Evolutionary conservation across 2,329 filamentous ascomycete genomes (phyloP).

Genomic region (Calonectria fujianensis): DNA sequence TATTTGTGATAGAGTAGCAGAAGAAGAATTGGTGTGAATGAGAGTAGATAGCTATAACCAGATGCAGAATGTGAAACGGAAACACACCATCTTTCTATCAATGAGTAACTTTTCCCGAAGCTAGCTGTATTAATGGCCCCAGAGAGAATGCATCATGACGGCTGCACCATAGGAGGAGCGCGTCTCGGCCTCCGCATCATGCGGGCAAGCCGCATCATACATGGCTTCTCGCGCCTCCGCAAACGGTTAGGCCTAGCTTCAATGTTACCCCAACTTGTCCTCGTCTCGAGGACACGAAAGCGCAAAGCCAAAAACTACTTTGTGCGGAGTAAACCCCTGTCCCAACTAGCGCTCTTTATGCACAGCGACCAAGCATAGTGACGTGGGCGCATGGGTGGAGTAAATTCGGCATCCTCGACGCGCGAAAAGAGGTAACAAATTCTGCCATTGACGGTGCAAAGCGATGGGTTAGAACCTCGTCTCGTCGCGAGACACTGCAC

Average conservation of each 20-base stretch:
- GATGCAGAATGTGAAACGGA: conserved; percentile 13
- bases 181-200: conserved; percentile 18
- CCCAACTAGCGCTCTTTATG: conserved; percentile 12
- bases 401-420: conserved; percentile 27
- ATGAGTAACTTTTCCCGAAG: conserved; percentile 11
- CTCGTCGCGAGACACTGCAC: conserved; percentile 19
- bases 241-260: background rate
- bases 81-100: conserved; percentile 4
- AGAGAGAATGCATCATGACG: background rate
- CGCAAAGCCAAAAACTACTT: background rate
- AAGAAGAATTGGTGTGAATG: background rate
- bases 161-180: background rate
- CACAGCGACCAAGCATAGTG: conserved; percentile 23
- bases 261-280: conserved; percentile 3
- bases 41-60: background rate
- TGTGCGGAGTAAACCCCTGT: conserved; percentile 11
- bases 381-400: conserved; percentile 22
- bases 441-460: conserved; percentile 9
- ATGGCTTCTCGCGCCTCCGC: background rate
- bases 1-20: conserved; percentile 6
- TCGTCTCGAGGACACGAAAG: background rate
- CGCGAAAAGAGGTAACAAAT: conserved; percentile 20
- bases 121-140: conserved; percentile 20
- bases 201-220: conserved; percentile 16
- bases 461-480: conserved; percentile 25